Evolutionary conservation across 1,284 basidiomycete genomes (phyloP), one percentile per base, ranked within the genome.

Genomic region (Mycena sp.): DNA sequence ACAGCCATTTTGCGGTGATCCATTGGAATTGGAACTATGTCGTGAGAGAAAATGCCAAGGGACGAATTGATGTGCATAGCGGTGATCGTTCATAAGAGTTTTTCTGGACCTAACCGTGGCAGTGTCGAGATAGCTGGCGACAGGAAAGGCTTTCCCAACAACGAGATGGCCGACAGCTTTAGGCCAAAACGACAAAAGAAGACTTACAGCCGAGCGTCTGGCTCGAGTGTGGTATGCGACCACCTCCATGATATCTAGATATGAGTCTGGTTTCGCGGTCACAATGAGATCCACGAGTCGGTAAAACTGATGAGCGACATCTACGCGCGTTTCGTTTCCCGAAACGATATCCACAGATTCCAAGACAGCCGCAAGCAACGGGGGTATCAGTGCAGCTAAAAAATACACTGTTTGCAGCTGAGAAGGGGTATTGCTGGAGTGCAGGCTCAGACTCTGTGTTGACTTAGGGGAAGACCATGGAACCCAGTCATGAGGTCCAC

Each of bases 201-300:
- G 74, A 50, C 79, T 77, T 58, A 89, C 74, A 10, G 89, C 91
- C 21, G 76, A 74, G 51, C 81, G 79, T 40, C 90, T 80, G n/a
- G 87, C 81, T 54, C 73, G 79, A 6, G 83, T 71, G 55, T 88
- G 87, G 70, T 90, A 88, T 3, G 90, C 91, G 21, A 88, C 78
- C 35, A 93, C 82, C 65, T 90, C 85, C 7, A 95, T 80, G 0
- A 92, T 64, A 73, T 94, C 91, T 26, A 87, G 78, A 67, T 89
- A 88, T 1, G 85, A 80, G 71, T 94, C 92, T 0, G 85, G 80
- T 71, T 93, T 94, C 35, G 80, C 77, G 14, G 78, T 77, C 16
- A 87, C 74, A n/a, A 93, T 81, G 21, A 85, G 75, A n/a, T 80
- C 75, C 21, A 94, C 71, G 11, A 94, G 74, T 12, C 81, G 81